Percentiles rank a stretch among this genome's conserved stretches.
Evolutionary conservation across 139 green algal genomes (phyloP).

Genomic region (Desmodesmus armatus): DNA sequence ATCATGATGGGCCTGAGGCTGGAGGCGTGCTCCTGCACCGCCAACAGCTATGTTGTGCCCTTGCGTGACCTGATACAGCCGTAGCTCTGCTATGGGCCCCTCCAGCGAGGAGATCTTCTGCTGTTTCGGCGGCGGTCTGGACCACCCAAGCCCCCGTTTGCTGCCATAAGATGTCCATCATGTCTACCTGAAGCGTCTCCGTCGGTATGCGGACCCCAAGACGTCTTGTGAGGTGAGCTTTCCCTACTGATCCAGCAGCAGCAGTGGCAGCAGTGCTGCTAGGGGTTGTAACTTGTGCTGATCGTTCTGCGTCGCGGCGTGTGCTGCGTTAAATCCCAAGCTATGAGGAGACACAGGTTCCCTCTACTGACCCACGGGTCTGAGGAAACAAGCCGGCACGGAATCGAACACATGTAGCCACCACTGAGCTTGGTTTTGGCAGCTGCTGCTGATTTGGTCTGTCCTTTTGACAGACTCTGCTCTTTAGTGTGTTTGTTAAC

Average conservation of each 20-base stretch:
- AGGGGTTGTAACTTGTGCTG: neutral
- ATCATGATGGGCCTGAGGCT: too few species aligned
- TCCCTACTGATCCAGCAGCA: too few species aligned
- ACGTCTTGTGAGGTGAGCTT: neutral
- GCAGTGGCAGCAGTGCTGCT: neutral
- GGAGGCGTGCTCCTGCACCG: neutral
- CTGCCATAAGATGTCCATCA: neutral
- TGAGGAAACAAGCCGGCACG: constrained; percentile 41
- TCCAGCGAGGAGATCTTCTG: neutral
- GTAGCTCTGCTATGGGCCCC: neutral
- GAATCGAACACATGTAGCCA: constrained; percentile 43
- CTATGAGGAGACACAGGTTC: constrained; percentile 48
- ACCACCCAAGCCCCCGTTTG: neutral
- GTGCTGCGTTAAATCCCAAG: neutral
- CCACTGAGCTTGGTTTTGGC: constrained; percentile 31
- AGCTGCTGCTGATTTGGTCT: neutral
- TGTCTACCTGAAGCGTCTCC: too few species aligned
- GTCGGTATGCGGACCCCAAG: too few species aligned
- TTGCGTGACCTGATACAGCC: neutral
- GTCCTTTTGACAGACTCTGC: neutral
- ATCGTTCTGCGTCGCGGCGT: too few species aligned
- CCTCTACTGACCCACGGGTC: constrained; percentile 36
- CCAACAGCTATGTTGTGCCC: neutral
- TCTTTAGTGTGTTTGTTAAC: too few species aligned
- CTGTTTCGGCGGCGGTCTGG: neutral